Percentiles rank a stretch among this genome's conserved stretches.
Conservation (phyloP, 768 basidiomycete species). For the Amanita muscaria region DNA sequence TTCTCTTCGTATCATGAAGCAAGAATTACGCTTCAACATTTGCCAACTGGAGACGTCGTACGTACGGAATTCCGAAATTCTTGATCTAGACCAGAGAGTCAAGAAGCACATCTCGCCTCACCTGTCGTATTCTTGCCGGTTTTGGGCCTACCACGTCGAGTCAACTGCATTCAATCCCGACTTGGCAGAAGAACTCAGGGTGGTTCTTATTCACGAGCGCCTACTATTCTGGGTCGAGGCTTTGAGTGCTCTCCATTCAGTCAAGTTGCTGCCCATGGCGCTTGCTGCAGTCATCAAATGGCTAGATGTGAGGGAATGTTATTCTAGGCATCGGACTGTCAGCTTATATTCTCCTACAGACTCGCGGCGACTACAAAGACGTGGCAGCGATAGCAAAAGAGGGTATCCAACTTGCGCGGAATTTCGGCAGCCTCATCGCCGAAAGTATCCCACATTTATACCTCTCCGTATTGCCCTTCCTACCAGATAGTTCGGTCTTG, state of each 20-base stretch:
- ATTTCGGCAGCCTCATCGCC: too few species aligned
- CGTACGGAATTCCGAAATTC: constrained; percentile 18
- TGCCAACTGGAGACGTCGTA: constrained; percentile 29
- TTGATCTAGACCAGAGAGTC: constrained; percentile 15
- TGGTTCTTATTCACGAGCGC: constrained; percentile 7
- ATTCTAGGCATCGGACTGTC: too few species aligned
- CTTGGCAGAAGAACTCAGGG: neutral
- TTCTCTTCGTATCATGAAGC: constrained; percentile 19
- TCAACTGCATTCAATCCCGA: constrained; percentile 2
- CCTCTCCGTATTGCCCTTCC: neutral
- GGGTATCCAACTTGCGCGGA: too few species aligned
- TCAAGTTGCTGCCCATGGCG: too few species aligned
- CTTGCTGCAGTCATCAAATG: too few species aligned
- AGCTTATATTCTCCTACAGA: too few species aligned
- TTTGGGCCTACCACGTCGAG: constrained; percentile 22
- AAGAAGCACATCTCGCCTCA: constrained; percentile 16
- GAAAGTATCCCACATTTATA: neutral
- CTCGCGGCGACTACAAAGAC: too few species aligned
- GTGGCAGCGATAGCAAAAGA: too few species aligned
- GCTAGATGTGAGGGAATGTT: too few species aligned
- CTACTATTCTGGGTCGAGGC: constrained; percentile 23
- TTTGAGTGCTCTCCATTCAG: constrained; percentile 14
- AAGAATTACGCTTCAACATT: constrained; percentile 22
- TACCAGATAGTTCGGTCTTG: neutral
- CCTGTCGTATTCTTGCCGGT: constrained; percentile 22